These are phyloP conservation scores for Thalassiosira allenii DNA, from an alignment of 352 stramenopile genomes.

Conservation along the genomic window DNA sequence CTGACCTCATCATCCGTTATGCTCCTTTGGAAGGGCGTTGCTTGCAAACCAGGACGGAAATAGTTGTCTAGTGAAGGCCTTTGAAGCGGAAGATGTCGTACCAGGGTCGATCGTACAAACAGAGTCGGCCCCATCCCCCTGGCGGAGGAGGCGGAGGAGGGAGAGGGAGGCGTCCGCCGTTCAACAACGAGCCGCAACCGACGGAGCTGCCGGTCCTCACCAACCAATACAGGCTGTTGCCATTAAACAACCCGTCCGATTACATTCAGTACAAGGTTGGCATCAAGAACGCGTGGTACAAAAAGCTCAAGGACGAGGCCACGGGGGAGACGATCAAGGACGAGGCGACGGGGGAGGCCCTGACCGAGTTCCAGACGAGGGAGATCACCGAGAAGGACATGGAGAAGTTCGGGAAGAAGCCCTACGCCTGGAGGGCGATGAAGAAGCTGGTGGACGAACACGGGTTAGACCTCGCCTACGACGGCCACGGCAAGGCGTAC, in stretches of 20 bases:
- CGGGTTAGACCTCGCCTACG: conserved; percentile 11
- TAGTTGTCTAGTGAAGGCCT: no score
- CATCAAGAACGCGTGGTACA: conserved; percentile 23
- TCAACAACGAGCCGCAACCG: no score
- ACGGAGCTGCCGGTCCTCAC: conserved; percentile 28
- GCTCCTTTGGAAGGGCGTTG: no score
- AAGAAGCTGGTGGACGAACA: conserved; percentile 29
- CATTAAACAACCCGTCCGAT: conserved; percentile 5
- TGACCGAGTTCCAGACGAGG: background rate
- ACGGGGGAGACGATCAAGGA: conserved; percentile 1
- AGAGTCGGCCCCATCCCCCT: no score
- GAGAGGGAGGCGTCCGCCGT: no score
- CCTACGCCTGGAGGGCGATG: conserved; percentile 27
- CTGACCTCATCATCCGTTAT: no score
- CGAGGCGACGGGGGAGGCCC: no score
- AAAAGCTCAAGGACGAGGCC: conserved; percentile 8
- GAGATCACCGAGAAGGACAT: conserved; percentile 9
- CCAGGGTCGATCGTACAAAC: no score
- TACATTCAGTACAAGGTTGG: conserved; percentile 23
- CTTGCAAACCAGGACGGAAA: no score
- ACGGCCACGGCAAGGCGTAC: conserved; percentile 19
- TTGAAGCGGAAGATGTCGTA: no score
- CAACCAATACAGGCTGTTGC: conserved; percentile 18
- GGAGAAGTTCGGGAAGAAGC: conserved; percentile 24
- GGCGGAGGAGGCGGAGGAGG: no score